Base-by-base conservation (phyloP, 2,329 filamentous ascomycete species). In the Colletotrichum neosansevieriae region DNA sequence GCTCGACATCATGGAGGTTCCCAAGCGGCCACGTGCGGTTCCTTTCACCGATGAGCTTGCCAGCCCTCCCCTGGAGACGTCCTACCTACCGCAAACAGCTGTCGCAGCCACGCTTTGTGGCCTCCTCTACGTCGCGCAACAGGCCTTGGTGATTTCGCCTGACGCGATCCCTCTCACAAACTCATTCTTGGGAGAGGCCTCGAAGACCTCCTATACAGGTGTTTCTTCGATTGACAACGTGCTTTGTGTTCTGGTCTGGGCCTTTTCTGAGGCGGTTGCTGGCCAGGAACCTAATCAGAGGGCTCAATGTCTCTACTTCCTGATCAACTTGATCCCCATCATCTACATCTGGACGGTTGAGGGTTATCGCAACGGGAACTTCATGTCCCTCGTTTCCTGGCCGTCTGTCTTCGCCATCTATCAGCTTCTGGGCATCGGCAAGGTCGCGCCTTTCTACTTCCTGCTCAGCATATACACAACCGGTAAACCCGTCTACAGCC, bases 321-420 rank as follows among this genome's bases (percentile, higher is more conserved):
- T 72, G 21, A 70, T 67, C 2, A 71, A 66, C 47, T 63, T 74
- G 36, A 64, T 73, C 6, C 71, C 74, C 7, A 68, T 74, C 19
- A 36, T 74, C 7, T 44, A 75, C 29, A 71, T 73, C 15, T 76
- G 71, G 62, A 72, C 58, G 2, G 67, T 75, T 4, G 75, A 76
- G 54, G 74, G 72, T 4, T 70, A 73, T 29, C 71, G 75, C 2
- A 58, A 60, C 9, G 72, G 72, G 2, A 71, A 73, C 34, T 29
- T 70, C 1, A 67, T 61, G 1, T 69, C 64, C 6, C 51, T 68
- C 4, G 54, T 74, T 13, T 51, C 63, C 0, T 36, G 72, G 3
- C 72, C 74, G 1, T 44, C 54, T 10, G 7, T 74, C 6, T 73
- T 71, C 60, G 38, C 63, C 5, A 21, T 53, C 4, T 68, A 72